phyloP scores from a whole-genome alignment of 2,329 filamentous ascomycete species.

The Lasiodiplodia hormozganensis region DNA sequence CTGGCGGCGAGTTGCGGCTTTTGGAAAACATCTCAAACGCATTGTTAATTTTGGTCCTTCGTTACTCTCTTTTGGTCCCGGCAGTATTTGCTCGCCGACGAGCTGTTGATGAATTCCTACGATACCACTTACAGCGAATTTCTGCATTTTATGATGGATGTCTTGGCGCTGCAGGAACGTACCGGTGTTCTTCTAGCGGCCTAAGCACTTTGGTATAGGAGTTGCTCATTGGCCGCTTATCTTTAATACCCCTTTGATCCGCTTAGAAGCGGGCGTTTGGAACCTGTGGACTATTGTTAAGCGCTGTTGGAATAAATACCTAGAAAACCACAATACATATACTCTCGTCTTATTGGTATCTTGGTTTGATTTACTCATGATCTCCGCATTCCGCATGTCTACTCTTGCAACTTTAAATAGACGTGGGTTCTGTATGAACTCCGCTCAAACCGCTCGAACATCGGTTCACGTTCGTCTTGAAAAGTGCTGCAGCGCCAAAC shows the following conservation, averaged over 20 bases:
- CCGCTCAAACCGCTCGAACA: background rate
- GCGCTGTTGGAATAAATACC: background rate
- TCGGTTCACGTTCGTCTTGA: background rate
- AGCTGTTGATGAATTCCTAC: constrained; percentile 28
- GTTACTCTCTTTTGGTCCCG: constrained; percentile 30
- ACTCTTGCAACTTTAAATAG: background rate
- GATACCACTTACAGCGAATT: constrained; percentile 20
- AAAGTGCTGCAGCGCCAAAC: background rate
- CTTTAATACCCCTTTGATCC: constrained; percentile 9
- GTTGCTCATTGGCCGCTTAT: background rate
- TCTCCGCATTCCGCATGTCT: no score
- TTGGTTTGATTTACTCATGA: background rate
- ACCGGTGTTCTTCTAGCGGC: constrained; percentile 34
- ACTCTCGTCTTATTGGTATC: constrained; percentile 9
- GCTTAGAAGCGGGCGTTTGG: background rate
- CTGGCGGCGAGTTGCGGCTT: background rate
- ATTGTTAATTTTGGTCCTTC: constrained; percentile 19
- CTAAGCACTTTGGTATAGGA: constrained; percentile 8
- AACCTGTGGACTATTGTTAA: background rate
- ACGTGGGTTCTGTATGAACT: background rate
- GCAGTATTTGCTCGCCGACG: constrained; percentile 30
- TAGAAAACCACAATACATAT: background rate
- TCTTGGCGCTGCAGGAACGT: constrained; percentile 6
- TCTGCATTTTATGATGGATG: constrained; percentile 3
- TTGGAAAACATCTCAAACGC: background rate